phyloP scores from a whole-genome alignment of 2,329 filamentous ascomycete genomes.

The Ascochyta koolunga region DNA sequence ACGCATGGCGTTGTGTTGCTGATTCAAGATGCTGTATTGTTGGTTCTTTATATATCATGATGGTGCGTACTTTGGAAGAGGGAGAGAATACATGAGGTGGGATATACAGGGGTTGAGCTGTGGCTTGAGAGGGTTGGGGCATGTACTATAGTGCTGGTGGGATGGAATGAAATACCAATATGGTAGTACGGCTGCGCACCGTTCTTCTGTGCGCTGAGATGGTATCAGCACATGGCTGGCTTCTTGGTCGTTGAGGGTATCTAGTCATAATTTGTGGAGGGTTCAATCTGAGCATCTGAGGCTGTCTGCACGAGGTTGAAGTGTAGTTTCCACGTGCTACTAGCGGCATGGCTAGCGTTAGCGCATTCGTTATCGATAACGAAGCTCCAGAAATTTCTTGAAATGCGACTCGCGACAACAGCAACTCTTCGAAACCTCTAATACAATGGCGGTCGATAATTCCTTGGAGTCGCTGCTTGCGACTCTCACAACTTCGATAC shows the following conservation, averaged over 20 bases:
- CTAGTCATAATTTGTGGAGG: not conserved
- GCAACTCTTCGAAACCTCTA: not conserved
- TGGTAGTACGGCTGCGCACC: not conserved
- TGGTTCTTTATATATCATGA: slow-evolving; percentile 1
- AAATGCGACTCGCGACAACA: not conserved
- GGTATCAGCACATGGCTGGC: too few relatives aligned
- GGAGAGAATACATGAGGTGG: not conserved
- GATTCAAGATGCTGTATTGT: not conserved
- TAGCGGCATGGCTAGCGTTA: not conserved
- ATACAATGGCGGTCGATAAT: slow-evolving; percentile 48
- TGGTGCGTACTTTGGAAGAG: not conserved
- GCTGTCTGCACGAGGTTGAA: not conserved
- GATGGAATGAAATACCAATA: not conserved
- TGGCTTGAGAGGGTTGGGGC: not conserved
- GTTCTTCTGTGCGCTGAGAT: not conserved
- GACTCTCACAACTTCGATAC: slow-evolving; percentile 64
- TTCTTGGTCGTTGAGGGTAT: too few relatives aligned
- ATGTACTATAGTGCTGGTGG: slow-evolving; percentile 7
- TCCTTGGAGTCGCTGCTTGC: slow-evolving; percentile 50
- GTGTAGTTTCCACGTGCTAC: not conserved
- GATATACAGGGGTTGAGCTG: not conserved
- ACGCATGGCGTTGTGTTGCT: slow-evolving; percentile 11
- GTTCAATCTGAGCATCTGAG: not conserved
- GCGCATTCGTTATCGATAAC: slow-evolving; percentile 6
- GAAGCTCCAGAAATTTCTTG: slow-evolving; percentile 12